Evolutionary conservation across 2,329 filamentous ascomycete species (phyloP).

Genomic region (Aspergillus sp.): DNA sequence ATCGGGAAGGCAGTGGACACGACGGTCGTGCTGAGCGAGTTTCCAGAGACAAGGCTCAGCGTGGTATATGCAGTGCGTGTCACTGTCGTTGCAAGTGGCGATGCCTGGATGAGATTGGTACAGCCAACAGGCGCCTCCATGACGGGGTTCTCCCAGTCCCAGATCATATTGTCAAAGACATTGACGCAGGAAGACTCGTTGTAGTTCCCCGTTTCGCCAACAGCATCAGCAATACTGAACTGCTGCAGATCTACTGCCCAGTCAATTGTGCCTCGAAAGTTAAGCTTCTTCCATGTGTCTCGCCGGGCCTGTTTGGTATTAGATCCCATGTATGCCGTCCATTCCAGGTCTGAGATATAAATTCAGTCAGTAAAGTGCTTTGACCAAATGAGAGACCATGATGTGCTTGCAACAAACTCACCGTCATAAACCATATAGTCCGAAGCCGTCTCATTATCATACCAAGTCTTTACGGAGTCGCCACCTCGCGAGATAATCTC

Average conservation of each 20-base stretch:
- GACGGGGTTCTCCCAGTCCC: no score
- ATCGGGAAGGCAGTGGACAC: no score
- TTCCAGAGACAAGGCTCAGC: no score
- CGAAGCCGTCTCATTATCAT: background rate
- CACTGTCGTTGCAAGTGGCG: no score
- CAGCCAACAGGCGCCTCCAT: no score
- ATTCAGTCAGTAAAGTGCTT: background rate
- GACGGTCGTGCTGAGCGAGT: no score
- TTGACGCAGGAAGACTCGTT: background rate
- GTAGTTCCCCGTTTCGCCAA: background rate
- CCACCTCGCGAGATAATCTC: no score
- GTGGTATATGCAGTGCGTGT: no score
- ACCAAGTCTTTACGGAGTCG: background rate
- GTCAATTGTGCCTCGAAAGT: constrained; percentile 2
- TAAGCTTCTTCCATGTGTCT: background rate
- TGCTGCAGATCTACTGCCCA: constrained; percentile 2
- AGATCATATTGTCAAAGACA: no score
- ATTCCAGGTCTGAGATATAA: background rate
- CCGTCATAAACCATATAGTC: background rate
- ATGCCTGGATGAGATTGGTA: no score
- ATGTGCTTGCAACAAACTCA: background rate
- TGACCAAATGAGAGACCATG: no score
- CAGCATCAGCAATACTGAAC: background rate
- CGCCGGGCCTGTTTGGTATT: background rate
- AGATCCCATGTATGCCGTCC: background rate